Base-by-base conservation (phyloP, 768 basidiomycete species). In the Porphyrellus cyaneotinctus region DNA sequence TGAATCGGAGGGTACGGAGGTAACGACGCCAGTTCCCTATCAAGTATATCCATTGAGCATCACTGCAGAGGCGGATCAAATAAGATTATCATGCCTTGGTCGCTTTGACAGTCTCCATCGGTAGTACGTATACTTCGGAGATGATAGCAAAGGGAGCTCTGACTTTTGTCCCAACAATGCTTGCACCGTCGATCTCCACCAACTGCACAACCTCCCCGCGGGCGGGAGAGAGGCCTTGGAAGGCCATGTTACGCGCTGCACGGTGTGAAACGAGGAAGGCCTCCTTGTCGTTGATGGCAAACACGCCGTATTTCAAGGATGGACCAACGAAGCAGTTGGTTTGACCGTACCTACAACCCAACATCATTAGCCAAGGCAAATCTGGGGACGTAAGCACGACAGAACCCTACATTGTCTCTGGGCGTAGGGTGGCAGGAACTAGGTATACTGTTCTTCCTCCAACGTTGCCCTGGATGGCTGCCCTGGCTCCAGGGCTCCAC, bases 21-120 rank as follows among this genome's bases (percentile, higher is more conserved):
- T 97, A 62, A 99, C 97, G 28, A 99, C 93, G 56, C 95, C 97
- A 13, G 95, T 98, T 63, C 97, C 97, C 87, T 88, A 56, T 49
- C n/a, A 36, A 32, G 50, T 24, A 50, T 31, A 42, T 12, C 35
- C 7, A 7, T 35, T 64, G 46, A 64, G 50, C 4, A 18, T 42
- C 20, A n/a, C 13, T 24, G 26, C 18, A 12, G 28, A 31, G 20
- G 23, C n/a, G 4, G 8, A 48, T 41, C 15, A 11, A 20, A 17
- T 15, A 43, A 9, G 31, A 13, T 18, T 17, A 15, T 53, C 74
- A 18, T 47, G 81, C 89, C 78, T 98, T 98, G 56, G 91, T 95
- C n/a, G 93, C 82, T 43, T 95, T 78, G 48, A 98, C 93, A 59
- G 87, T 90, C 59, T 99, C 97, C 97, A 99, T 99, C n/a, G 97